Percentiles rank a stretch among this genome's conserved stretches.
Conservation (phyloP, 2,329 filamentous ascomycete species). For the Pestalotiopsis fici region DNA sequence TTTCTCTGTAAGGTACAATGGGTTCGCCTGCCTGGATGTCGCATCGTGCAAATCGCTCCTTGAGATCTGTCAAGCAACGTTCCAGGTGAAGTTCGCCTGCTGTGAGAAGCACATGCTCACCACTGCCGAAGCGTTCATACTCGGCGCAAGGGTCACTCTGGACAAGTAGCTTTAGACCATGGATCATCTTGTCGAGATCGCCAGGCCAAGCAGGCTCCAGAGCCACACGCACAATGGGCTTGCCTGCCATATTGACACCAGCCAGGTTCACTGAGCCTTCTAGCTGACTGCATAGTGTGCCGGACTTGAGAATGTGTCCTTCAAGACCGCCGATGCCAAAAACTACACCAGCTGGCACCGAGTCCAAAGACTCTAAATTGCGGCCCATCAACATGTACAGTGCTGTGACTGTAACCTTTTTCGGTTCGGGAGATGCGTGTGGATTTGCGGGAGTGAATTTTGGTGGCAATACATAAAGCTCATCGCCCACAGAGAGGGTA, state of each 20-base stretch:
- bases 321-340: slow-evolving; percentile 94
- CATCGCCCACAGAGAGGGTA: slow-evolving; percentile 84
- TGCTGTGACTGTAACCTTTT: slow-evolving; percentile 81
- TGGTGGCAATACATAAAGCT: slow-evolving; percentile 85
- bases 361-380: slow-evolving; percentile 77
- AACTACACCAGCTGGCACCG: slow-evolving; percentile 89
- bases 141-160: slow-evolving; percentile 95
- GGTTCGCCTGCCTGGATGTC: slow-evolving; percentile 93
- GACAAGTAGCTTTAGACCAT: slow-evolving; percentile 81
- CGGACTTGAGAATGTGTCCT: slow-evolving; percentile 92
- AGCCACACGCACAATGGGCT: slow-evolving; percentile 93
- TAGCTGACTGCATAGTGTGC: slow-evolving; percentile 85
- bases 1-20: slow-evolving; percentile 95
- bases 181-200: slow-evolving; percentile 93
- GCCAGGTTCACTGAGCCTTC: slow-evolving; percentile 89
- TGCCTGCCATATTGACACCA: slow-evolving; percentile 75
- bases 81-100: slow-evolving; percentile 95
- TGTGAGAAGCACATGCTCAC: slow-evolving; percentile 92
- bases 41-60: slow-evolving; percentile 89
- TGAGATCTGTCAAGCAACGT: slow-evolving; percentile 87
- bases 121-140: slow-evolving; percentile 89
- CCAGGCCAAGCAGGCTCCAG: slow-evolving; percentile 90
- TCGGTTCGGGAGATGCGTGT: slow-evolving; percentile 70
- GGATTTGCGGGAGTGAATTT: slow-evolving; percentile 87
- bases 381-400: slow-evolving; percentile 97